phyloP scores from a whole-genome alignment of 2,329 filamentous ascomycete genomes.

The Colletotrichum gloeosporioides region DNA sequence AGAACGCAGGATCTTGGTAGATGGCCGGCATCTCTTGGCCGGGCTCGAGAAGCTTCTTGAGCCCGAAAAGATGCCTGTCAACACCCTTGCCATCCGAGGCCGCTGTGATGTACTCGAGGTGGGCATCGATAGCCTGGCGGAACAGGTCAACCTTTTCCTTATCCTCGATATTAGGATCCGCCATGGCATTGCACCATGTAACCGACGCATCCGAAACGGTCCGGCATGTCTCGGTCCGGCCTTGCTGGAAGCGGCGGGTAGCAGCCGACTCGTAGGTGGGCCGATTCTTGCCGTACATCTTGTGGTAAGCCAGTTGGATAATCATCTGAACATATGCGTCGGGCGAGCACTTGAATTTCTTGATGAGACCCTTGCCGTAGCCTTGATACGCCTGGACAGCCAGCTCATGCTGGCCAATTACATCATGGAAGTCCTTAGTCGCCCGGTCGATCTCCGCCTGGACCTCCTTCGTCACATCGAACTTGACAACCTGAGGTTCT shows the following conservation, averaged over 20 bases:
- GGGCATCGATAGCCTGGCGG: conserved; percentile 79
- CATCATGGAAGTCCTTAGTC: conserved; percentile 75
- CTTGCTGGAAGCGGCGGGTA: conserved; percentile 93
- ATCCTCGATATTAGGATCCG: conserved; percentile 67
- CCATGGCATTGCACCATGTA: conserved; percentile 88
- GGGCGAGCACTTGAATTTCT: conserved; percentile 98
- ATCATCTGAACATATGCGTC: conserved; percentile 99
- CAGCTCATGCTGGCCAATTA: conserved; percentile 89
- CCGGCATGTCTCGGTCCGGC: conserved; percentile 95
- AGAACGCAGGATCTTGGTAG: conserved; percentile 85
- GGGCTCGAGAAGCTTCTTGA: conserved; percentile 86
- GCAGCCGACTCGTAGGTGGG: conserved; percentile 98
- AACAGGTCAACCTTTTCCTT: conserved; percentile 76
- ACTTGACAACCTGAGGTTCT: conserved; percentile 78
- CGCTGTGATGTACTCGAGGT: conserved; percentile 89
- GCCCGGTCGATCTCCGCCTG: conserved; percentile 81
- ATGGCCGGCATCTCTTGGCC: conserved; percentile 83
- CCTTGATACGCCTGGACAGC: conserved; percentile 95
- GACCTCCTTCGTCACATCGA: conserved; percentile 77
- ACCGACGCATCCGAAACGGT: conserved; percentile 90
- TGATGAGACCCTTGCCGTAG: conserved; percentile 98
- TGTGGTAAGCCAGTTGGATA: conserved; percentile 97
- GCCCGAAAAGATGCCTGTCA: conserved; percentile 94
- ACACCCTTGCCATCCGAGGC: conserved; percentile 93
- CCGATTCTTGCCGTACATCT: conserved; percentile 98